These are phyloP conservation scores for Rhypophila decipiens DNA, from an alignment of 495 filamentous ascomycete genomes.

Conservation along the genomic window DNA sequence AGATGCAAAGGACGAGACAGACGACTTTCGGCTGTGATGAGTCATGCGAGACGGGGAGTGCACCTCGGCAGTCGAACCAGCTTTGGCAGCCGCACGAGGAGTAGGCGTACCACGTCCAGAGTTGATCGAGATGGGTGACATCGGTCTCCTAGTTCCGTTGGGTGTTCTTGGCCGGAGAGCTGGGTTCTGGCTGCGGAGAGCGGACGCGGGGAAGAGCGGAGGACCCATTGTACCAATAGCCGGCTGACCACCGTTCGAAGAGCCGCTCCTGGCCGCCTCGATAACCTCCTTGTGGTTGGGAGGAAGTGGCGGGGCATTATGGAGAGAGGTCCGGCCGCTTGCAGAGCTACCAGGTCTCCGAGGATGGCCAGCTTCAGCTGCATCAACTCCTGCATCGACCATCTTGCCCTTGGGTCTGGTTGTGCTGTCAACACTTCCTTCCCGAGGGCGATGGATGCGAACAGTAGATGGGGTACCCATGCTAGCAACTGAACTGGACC, in stretches of 20 bases:
- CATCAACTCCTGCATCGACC: conserved; percentile 17
- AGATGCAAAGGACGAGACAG: conserved; percentile 89
- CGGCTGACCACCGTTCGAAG: conserved; percentile 38
- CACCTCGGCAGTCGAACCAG: conserved; percentile 28
- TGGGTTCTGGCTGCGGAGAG: conserved; percentile 44
- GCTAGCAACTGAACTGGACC: conserved; percentile 17
- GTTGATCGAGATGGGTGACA: conserved; percentile 28
- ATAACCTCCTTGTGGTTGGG: conserved; percentile 77
- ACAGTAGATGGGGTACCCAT: conserved; percentile 26
- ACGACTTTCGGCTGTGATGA: conserved; percentile 59
- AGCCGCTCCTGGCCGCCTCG: conserved; percentile 59
- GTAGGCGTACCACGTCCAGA: conserved; percentile 33
- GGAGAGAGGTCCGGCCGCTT: conserved; percentile 43
- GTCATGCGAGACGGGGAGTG: conserved; percentile 34
- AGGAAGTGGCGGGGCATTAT: conserved; percentile 64
- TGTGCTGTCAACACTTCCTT: conserved; percentile 33
- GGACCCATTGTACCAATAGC: conserved; percentile 69
- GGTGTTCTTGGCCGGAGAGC: conserved; percentile 68
- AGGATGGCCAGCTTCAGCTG: conserved; percentile 9
- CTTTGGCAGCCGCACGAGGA: conserved; percentile 24
- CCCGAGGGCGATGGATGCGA: conserved; percentile 29
- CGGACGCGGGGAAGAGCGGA: conserved; percentile 75
- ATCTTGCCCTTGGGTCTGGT: conserved; percentile 28
- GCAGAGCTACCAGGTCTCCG: conserved; percentile 63
- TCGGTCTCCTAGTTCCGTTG: conserved; percentile 28